Percentiles rank a stretch among this genome's conserved stretches.
Conservation (phyloP, 148 eudicot genomes). For the Vaccinium corymbosum region DNA sequence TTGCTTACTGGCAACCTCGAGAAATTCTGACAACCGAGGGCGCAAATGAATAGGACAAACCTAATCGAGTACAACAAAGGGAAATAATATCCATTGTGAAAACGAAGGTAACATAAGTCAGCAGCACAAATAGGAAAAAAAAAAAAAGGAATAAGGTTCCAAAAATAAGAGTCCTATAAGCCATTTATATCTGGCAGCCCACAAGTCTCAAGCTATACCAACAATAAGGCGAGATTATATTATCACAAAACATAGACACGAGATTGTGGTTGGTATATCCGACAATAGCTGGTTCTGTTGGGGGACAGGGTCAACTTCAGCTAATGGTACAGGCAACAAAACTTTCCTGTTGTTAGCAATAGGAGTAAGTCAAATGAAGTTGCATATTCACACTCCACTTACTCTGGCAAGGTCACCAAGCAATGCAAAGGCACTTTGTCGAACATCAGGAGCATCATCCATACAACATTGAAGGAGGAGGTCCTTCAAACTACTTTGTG, state of each 20-base stretch:
- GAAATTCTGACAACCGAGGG: constrained; percentile 74
- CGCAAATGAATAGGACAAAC: constrained; percentile 90
- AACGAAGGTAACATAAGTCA: background rate
- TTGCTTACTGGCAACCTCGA: constrained; percentile 80
- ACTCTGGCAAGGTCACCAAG: constrained; percentile 98
- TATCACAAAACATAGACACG: background rate
- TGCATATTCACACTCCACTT: constrained; percentile 22
- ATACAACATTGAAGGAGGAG: constrained; percentile 88
- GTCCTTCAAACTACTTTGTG: constrained; percentile 85
- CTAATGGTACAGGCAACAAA: background rate
- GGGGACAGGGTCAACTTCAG: background rate
- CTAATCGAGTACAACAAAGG: constrained; percentile 35
- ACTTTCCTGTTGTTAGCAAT: background rate
- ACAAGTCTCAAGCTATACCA: background rate
- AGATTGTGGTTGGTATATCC: background rate
- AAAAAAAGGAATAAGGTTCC: background rate
- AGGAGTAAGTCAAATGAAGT: background rate
- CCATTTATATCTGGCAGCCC: background rate
- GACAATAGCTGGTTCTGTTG: background rate
- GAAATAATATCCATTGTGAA: background rate
- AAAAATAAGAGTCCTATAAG: background rate
- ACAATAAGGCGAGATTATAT: background rate
- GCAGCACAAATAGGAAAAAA: background rate
- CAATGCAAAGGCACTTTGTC: constrained; percentile 97
- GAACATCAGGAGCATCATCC: constrained; percentile 85